phyloP scores from a whole-genome alignment of 495 filamentous ascomycete genomes.

The Penicillium daleae region DNA sequence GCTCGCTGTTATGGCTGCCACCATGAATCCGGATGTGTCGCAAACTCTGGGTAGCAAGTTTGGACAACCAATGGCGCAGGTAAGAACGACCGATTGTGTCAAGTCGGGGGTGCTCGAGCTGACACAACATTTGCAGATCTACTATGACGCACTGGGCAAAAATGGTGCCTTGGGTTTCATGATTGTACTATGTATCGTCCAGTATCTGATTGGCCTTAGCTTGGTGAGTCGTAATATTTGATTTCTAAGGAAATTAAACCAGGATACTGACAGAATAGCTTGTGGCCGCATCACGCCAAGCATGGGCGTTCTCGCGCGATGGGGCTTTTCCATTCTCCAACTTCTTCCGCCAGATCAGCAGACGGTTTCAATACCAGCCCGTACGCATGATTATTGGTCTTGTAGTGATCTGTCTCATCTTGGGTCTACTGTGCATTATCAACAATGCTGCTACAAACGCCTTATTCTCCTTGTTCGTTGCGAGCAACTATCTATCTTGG shows the following conservation, averaged over 20 bases:
- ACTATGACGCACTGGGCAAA: slow-evolving; percentile 48
- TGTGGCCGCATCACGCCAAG: slow-evolving; percentile 60
- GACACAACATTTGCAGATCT: slow-evolving; percentile 30
- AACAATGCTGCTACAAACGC: slow-evolving; percentile 60
- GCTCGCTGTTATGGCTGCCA: slow-evolving; percentile 47
- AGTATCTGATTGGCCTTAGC: slow-evolving; percentile 49
- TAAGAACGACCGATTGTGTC: not conserved
- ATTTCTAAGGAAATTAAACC: not conserved
- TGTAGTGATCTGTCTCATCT: slow-evolving; percentile 55
- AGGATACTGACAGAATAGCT: slow-evolving; percentile 29
- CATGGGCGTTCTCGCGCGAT: slow-evolving; percentile 64
- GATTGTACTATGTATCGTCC: slow-evolving; percentile 44
- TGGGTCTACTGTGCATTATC: slow-evolving; percentile 63
- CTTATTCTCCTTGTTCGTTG: slow-evolving; percentile 64
- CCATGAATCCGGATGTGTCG: slow-evolving; percentile 42
- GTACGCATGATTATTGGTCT: slow-evolving; percentile 63
- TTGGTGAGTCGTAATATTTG: slow-evolving; percentile 26
- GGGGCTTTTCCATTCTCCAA: slow-evolving; percentile 63
- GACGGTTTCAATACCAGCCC: slow-evolving; percentile 61
- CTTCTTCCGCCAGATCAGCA: slow-evolving; percentile 62
- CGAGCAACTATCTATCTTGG: slow-evolving; percentile 66
- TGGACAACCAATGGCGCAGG: slow-evolving; percentile 53
- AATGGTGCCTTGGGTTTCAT: slow-evolving; percentile 49
- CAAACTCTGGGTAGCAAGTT: slow-evolving; percentile 33
- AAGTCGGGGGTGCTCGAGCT: not conserved